Evolutionary conservation across 2,329 filamentous ascomycete species (phyloP).

Genomic region (Teratosphaeria nubilosa): DNA sequence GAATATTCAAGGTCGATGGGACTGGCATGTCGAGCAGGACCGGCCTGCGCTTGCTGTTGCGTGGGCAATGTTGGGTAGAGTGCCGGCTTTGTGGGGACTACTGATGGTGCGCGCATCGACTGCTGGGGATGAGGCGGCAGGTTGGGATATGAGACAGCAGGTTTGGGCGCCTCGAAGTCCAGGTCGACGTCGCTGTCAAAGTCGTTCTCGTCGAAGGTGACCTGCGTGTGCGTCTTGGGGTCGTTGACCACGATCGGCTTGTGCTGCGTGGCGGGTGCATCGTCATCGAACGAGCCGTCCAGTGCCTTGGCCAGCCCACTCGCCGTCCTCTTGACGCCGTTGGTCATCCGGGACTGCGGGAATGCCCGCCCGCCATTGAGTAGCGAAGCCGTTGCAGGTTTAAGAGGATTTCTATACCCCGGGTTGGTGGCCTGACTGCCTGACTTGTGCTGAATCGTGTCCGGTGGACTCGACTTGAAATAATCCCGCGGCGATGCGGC

Average conservation of each 20-base stretch:
- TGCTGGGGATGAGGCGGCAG: slow-evolving; percentile 23
- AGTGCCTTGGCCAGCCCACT: slow-evolving; percentile 38
- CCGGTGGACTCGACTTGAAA: slow-evolving; percentile 32
- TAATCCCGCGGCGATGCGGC: slow-evolving; percentile 38
- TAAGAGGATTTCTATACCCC: slow-evolving; percentile 25
- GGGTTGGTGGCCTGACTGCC: slow-evolving; percentile 7
- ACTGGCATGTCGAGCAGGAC: neutral
- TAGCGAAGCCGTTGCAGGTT: slow-evolving; percentile 18
- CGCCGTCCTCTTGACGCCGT: slow-evolving; percentile 35
- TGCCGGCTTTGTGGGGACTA: slow-evolving; percentile 2
- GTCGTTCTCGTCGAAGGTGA: slow-evolving; percentile 62
- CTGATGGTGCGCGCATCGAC: slow-evolving; percentile 10
- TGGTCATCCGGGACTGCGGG: slow-evolving; percentile 8
- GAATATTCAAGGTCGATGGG: slow-evolving; percentile 16
- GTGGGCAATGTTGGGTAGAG: slow-evolving; percentile 22
- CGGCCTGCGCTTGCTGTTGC: slow-evolving; percentile 11
- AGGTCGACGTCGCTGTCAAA: slow-evolving; percentile 77
- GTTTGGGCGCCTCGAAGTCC: slow-evolving; percentile 53
- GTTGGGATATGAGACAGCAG: slow-evolving; percentile 32
- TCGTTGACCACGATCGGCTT: slow-evolving; percentile 27
- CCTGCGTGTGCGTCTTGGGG: slow-evolving; percentile 34
- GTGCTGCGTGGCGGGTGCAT: slow-evolving; percentile 13
- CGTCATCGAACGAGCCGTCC: slow-evolving; percentile 30
- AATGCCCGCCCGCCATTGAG: slow-evolving; percentile 14
- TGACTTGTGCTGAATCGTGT: slow-evolving; percentile 2